A percentile compares a stretch with the other conserved stretches of the same genome.
Evolutionary conservation across 495 filamentous ascomycete genomes (phyloP).

Genomic region (Corynascus novoguineensis): DNA sequence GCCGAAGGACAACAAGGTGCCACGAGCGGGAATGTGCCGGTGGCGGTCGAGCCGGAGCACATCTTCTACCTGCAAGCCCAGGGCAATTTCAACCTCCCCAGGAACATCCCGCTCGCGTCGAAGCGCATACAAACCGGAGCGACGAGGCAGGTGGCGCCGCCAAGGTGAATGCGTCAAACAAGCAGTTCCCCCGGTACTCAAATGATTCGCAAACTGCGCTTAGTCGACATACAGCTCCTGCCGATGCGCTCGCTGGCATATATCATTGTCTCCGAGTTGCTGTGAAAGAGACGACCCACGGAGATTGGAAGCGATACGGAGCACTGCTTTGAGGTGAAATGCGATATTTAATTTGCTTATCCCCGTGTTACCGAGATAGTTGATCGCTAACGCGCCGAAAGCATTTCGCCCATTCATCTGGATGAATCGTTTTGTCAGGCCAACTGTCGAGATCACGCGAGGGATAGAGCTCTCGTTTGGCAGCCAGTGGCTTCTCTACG

Average conservation of each 20-base stretch:
- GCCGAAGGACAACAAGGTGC: conserved; percentile 18
- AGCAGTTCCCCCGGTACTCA: too few species aligned
- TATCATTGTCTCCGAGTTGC: neutral
- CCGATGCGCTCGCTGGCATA: neutral
- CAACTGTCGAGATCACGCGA: too few species aligned
- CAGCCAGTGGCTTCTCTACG: too few species aligned
- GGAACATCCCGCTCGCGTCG: conserved; percentile 23
- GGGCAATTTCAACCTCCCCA: conserved; percentile 32
- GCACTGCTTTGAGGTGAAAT: too few species aligned
- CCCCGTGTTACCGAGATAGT: too few species aligned
- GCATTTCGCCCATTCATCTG: too few species aligned
- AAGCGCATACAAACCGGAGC: neutral
- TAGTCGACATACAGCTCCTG: neutral
- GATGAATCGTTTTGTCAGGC: too few species aligned
- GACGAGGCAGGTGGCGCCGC: neutral
- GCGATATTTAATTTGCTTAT: too few species aligned
- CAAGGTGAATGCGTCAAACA: neutral
- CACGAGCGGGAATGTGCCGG: neutral
- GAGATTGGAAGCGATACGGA: neutral
- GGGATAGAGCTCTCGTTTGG: too few species aligned
- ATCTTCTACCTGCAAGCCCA: conserved; percentile 30
- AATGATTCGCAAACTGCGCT: neutral
- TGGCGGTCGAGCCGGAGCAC: conserved; percentile 24
- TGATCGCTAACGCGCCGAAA: too few species aligned
- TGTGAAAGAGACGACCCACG: neutral